These are phyloP conservation scores for Spergularia bocconei DNA, from an alignment of 148 eudicot genomes.

Conservation along the genomic window DNA sequence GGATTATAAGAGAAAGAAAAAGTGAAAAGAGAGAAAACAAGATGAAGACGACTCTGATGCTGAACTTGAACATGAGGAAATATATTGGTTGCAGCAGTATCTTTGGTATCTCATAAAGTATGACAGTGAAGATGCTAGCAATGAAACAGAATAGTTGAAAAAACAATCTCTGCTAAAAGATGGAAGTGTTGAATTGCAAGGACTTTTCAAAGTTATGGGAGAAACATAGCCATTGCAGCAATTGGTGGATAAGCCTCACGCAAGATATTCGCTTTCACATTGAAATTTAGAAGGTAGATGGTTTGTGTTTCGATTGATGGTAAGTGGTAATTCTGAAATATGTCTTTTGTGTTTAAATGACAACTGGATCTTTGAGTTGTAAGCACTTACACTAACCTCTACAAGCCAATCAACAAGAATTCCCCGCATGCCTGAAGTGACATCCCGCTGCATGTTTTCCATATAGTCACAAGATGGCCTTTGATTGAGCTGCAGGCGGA, in stretches of 20 bases:
- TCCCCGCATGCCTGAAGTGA: conserved; percentile 70
- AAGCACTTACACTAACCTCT: conserved; percentile 54
- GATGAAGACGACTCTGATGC: background rate
- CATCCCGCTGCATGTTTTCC: conserved; percentile 71
- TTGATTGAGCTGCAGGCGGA: conserved; percentile 55
- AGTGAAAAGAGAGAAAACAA: background rate
- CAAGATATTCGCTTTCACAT: background rate
- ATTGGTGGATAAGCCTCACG: no score
- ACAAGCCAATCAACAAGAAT: conserved; percentile 91
- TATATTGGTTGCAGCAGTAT: background rate
- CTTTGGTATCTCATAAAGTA: no score
- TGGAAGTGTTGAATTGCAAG: no score
- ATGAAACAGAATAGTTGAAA: no score
- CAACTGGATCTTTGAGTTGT: background rate
- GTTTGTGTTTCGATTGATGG: background rate
- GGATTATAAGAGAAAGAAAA: background rate
- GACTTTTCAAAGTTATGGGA: no score
- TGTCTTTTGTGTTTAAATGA: background rate
- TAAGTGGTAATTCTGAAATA: background rate
- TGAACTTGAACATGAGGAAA: background rate
- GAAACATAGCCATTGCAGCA: no score
- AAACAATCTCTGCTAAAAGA: no score
- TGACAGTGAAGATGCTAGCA: no score
- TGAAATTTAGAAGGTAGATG: background rate
- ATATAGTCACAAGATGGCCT: conserved; percentile 60